Base-by-base conservation (phyloP, 2,329 filamentous ascomycete species). In the Epichloe glyceriae region DNA sequence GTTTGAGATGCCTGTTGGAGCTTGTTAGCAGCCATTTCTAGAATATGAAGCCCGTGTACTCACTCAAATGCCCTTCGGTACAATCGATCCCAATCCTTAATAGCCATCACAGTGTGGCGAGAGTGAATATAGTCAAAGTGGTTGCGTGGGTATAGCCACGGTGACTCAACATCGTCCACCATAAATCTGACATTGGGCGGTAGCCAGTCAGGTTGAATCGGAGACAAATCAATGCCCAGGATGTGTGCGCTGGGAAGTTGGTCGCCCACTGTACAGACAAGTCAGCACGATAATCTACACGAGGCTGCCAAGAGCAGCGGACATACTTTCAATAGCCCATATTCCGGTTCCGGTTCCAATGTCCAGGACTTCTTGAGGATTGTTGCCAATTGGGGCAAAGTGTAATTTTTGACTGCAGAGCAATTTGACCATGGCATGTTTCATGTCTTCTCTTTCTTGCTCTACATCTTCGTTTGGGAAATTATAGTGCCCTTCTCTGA, bases 91-190 rank as follows among this genome's bases (percentile, higher is more conserved):
- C 78, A 82, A 57, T 81, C 70, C 46, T 70, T 73, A 52, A 82
- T 74, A 2, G 73, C 75, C 67, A 75, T 72, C 14, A 76, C 73
- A 1, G 76, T 74, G 51, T 78, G 73, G 3, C 80, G 70, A n/a
- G 74, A 72, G 58, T 82, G 79, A 35, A 83, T 72, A 52, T 79
- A 80, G 60, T 83, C 78, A 50, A 80, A 82, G 48, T 74, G 70
- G 53, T 78, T 72, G 4, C 61, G 58, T 5, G 73, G 72, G 53
- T 78, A 71, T 15, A 79, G 61, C 78, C 78, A 82, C 4, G 70
- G 68, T 51, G 70, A 71, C 61, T 82, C 78, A 26, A 75, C 69
- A 54, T 82, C 78, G 52, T 82, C 78, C 11, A 81, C 69, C 58
- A 77, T 65, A 56, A 79, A 80, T 22, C 68, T 67, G 19, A 78